A percentile compares a stretch with the other conserved stretches of the same genome.
Evolutionary conservation across 148 eudicot genomes (phyloP).

Genomic region (Vaccinium macrocarpon): DNA sequence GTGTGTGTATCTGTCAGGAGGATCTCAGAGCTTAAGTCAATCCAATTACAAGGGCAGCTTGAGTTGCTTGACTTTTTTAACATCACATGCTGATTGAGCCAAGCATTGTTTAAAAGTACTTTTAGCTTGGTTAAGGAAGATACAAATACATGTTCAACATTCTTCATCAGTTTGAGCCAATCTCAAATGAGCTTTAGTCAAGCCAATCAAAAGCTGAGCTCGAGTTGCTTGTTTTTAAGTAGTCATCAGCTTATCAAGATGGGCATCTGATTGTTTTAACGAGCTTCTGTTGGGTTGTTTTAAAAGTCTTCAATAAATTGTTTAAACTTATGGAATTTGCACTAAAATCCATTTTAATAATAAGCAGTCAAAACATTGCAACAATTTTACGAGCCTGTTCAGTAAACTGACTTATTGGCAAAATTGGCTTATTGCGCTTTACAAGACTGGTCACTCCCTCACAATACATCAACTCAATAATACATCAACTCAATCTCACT

Average conservation of each 20-base stretch:
- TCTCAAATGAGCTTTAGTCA: neutral
- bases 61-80: neutral
- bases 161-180: neutral
- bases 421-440: no score
- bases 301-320: neutral
- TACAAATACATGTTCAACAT: neutral
- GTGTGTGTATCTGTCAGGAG: neutral
- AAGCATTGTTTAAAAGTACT: neutral
- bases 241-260: neutral
- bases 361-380: neutral
- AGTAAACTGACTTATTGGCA: no score
- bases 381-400: neutral
- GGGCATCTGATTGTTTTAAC: neutral
- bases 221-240: neutral
- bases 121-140: neutral
- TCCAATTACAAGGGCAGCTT: neutral
- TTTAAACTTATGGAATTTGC: neutral
- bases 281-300: neutral
- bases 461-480: no score
- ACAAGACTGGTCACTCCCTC: no score
- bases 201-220: neutral
- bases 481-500: no score
- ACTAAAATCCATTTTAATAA: neutral
- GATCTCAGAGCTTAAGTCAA: neutral
- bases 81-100: neutral